Evolutionary conservation across 2,329 filamentous ascomycete genomes (phyloP).

Genomic region (Talaromyces sp.): DNA sequence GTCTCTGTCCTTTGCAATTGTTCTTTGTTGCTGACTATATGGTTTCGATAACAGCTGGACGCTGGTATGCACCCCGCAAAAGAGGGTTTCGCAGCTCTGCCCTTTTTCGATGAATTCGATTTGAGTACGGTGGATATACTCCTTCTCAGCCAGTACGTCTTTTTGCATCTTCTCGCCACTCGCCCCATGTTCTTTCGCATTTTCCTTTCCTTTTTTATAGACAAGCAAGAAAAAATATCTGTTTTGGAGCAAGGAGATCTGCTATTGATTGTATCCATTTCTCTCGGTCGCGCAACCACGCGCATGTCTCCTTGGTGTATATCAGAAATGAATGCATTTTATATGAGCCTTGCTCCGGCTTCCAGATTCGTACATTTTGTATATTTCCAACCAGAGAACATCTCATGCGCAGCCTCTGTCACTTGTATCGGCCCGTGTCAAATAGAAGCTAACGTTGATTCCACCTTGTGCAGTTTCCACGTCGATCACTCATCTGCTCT

Average conservation of each 20-base stretch:
- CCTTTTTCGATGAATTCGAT: slow-evolving; percentile 98
- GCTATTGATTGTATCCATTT: slow-evolving; percentile 2
- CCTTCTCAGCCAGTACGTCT: slow-evolving; percentile 95
- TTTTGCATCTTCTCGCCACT: slow-evolving; percentile 13
- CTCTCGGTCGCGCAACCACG: slow-evolving; percentile 2
- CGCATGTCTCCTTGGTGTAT: slow-evolving; percentile 26
- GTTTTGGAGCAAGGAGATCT: slow-evolving; percentile 10
- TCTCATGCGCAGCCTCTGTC: background rate
- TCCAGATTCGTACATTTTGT: slow-evolving; percentile 16
- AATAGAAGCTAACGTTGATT: slow-evolving; percentile 23
- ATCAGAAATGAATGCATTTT: slow-evolving; percentile 33
- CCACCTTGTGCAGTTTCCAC: slow-evolving; percentile 68
- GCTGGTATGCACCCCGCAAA: slow-evolving; percentile 96
- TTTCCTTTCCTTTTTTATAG: background rate
- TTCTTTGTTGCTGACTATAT: slow-evolving; percentile 6
- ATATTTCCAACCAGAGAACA: background rate
- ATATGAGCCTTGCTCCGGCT: slow-evolving; percentile 11
- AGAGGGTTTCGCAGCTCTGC: slow-evolving; percentile 85
- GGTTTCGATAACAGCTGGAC: slow-evolving; percentile 65
- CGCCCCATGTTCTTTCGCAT: background rate
- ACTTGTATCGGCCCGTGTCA: background rate
- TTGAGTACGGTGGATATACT: slow-evolving; percentile 95
- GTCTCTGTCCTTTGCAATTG: background rate
- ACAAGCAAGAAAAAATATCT: slow-evolving; percentile 11
- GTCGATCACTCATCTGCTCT: slow-evolving; percentile 98